phyloP scores from a whole-genome alignment of 306 rosid genomes.

The Oemleria cerasiformis region DNA sequence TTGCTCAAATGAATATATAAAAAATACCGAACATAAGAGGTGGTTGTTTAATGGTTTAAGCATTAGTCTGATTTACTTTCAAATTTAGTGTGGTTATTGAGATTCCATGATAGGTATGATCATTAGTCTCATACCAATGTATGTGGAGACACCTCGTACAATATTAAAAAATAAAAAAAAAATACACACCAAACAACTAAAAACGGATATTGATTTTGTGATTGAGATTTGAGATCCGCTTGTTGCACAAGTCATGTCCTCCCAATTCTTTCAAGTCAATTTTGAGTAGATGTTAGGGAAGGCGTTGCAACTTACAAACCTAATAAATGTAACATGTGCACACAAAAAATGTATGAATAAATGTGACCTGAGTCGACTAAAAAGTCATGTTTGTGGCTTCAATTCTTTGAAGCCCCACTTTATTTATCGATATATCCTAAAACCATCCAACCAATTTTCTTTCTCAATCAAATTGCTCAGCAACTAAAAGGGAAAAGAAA shows the following conservation, averaged over 20 bases:
- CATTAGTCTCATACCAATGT: too few species aligned
- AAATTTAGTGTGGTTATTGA: too few species aligned
- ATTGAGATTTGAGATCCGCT: neutral
- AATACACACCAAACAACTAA: too few species aligned
- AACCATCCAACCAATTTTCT: neutral
- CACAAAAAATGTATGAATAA: neutral
- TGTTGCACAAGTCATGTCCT: too few species aligned
- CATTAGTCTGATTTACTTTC: too few species aligned
- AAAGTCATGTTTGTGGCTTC: conserved; percentile 1
- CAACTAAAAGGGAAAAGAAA: neutral
- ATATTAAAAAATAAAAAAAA: too few species aligned
- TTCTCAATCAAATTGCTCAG: conserved; percentile 11
- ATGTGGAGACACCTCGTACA: too few species aligned
- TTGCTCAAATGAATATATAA: neutral
- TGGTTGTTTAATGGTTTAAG: too few species aligned
- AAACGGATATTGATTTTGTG: too few species aligned
- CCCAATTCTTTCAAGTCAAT: neutral
- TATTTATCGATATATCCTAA: neutral
- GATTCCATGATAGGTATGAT: too few species aligned
- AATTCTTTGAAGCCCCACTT: neutral
- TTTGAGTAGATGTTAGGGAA: neutral
- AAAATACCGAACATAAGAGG: too few species aligned
- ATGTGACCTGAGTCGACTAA: neutral
- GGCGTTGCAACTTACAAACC: neutral
- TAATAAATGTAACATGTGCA: neutral